Percentiles rank a stretch among this genome's conserved stretches.
Conservation (phyloP, 2,329 filamentous ascomycete genomes). For the Tolypocladium tundrense region DNA sequence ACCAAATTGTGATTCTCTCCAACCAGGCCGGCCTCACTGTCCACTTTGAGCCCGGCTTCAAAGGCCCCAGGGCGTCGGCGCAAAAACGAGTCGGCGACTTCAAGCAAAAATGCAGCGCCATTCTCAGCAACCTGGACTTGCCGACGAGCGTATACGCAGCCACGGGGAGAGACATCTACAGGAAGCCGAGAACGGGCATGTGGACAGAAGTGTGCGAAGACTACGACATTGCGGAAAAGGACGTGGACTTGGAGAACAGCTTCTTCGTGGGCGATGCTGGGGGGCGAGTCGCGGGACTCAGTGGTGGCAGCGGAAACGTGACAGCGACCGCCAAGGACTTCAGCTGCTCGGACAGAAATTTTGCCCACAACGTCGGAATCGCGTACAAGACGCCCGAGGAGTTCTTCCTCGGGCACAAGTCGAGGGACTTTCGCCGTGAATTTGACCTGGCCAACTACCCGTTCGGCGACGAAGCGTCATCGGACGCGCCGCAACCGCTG, state of each 20-base stretch:
- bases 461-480: constrained; percentile 19
- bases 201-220: constrained; percentile 59
- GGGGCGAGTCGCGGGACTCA: constrained; percentile 38
- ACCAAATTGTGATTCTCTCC: constrained; percentile 68
- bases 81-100: constrained; percentile 66
- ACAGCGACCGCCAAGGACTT: constrained; percentile 41
- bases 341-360: constrained; percentile 61
- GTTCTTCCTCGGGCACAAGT: constrained; percentile 64
- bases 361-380: constrained; percentile 77
- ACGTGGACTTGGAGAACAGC: constrained; percentile 59
- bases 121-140: constrained; percentile 63
- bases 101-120: constrained; percentile 64
- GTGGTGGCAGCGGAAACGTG: constrained; percentile 10
- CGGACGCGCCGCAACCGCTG: constrained; percentile 20
- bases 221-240: constrained; percentile 43
- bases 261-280: constrained; percentile 87
- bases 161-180: constrained; percentile 67
- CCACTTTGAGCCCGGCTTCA: constrained; percentile 59
- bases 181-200: constrained; percentile 85
- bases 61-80: constrained; percentile 43
- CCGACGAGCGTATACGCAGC: constrained; percentile 79
- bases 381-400: constrained; percentile 82
- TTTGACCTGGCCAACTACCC: constrained; percentile 60
- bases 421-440: constrained; percentile 54
- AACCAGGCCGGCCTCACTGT: constrained; percentile 82